Percentiles rank a stretch among this genome's conserved stretches.
Evolutionary conservation across 129 eudicot genomes (phyloP).

Genomic region (Dittrichia graveolens): DNA sequence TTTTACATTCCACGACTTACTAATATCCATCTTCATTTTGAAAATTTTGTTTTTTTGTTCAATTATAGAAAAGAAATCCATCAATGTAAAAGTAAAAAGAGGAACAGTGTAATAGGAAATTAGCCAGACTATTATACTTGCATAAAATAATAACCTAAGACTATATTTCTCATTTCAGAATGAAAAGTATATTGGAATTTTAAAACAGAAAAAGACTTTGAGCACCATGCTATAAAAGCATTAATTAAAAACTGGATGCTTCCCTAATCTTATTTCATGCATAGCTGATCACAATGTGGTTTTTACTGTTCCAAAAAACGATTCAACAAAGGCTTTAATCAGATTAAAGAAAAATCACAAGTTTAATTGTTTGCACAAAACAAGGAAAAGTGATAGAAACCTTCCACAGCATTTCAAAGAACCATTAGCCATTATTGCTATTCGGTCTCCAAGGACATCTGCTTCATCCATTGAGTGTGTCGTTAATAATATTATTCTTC

Average conservation of each 20-base stretch:
- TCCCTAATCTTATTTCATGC: neutral
- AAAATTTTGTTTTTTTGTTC: slow-evolving; percentile 3
- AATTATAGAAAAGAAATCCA: neutral
- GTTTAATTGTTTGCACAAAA: slow-evolving; percentile 1
- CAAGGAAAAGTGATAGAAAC: slow-evolving; percentile 40
- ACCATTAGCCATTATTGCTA: slow-evolving; percentile 99
- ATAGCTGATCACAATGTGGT: neutral
- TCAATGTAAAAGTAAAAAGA: neutral
- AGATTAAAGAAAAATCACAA: neutral
- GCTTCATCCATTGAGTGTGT: slow-evolving; percentile 99
- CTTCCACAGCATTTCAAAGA: slow-evolving; percentile 99
- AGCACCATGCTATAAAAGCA: too few species aligned
- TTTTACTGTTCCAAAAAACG: too few species aligned
- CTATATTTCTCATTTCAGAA: too few species aligned
- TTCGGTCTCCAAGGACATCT: slow-evolving; percentile 96
- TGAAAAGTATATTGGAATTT: too few species aligned
- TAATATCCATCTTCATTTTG: slow-evolving; percentile 20
- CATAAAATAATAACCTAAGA: too few species aligned
- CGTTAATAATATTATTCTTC: slow-evolving; percentile 86
- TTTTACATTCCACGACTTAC: slow-evolving; percentile 8
- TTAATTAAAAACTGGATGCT: too few species aligned
- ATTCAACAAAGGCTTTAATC: too few species aligned
- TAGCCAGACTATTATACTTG: too few species aligned
- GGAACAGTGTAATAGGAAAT: too few species aligned
- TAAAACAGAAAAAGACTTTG: too few species aligned